Conservation (phyloP, 805 yeast genomes). For the Ogataea methylovora region DNA sequence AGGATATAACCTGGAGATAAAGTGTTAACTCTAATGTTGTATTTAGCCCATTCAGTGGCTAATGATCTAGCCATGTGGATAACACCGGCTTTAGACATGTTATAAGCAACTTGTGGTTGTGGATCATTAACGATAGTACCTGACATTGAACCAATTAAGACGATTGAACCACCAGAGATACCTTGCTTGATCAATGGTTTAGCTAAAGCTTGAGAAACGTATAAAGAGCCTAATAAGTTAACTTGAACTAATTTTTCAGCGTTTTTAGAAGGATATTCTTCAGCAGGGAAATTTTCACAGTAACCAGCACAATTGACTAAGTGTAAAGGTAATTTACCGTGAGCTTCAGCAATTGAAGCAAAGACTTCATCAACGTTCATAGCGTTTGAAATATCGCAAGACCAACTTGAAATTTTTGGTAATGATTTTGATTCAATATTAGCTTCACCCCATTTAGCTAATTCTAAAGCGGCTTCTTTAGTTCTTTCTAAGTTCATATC, state of each 20-base stretch:
- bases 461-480: slow-evolving; percentile 44
- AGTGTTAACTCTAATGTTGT: slow-evolving; percentile 69
- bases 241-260: slow-evolving; percentile 66
- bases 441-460: slow-evolving; percentile 21
- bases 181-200: slow-evolving; percentile 52
- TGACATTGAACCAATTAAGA: slow-evolving; percentile 73
- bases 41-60: slow-evolving; percentile 79
- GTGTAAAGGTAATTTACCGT: slow-evolving; percentile 54
- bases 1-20: slow-evolving; percentile 76
- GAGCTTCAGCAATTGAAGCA: slow-evolving; percentile 45
- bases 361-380: slow-evolving; percentile 50
- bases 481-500: slow-evolving; percentile 61
- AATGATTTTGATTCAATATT: slow-evolving; percentile 17
- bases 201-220: slow-evolving; percentile 69
- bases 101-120: slow-evolving; percentile 73
- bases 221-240: slow-evolving; percentile 67
- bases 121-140: slow-evolving; percentile 74
- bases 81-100: slow-evolving; percentile 83
- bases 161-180: slow-evolving; percentile 49
- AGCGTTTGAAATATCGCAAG: slow-evolving; percentile 66
- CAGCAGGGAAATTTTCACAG: slow-evolving; percentile 74
- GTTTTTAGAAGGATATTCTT: slow-evolving; percentile 64
- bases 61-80: slow-evolving; percentile 70
- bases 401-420: slow-evolving; percentile 52
- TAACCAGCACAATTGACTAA: slow-evolving; percentile 79